Base-by-base conservation (phyloP, 352 stramenopile genomes). In the Globisporangium iwayamae region DNA sequence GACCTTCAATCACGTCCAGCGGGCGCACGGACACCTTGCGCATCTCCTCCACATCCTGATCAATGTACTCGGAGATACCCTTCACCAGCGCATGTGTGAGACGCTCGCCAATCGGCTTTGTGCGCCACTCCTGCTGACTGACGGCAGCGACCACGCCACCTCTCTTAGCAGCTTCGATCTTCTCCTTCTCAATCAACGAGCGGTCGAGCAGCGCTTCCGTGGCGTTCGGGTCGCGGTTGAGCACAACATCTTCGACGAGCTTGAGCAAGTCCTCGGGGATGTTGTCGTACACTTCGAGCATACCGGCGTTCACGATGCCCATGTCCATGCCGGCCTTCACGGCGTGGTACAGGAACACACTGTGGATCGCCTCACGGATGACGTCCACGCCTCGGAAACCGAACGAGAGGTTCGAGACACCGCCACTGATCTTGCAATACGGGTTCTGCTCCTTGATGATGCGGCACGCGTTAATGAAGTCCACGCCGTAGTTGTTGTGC, bases 301-400 rank as follows among this genome's bases (percentile, higher is more conserved):
- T 90, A 43, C 89, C 81, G 8, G 96, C 89, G 75, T 99, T 99
- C 46, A 99, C 97, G 74, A 99, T 99, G 67, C 97, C 97, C 79
- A 99, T 98, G 78, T 99, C 97, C 97, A 99, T 99, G 36, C 97
- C 97, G 60, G 94, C 94, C 41, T 98, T 71, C 56, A 98, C 95
- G 2, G 94, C 95, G 74, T 99, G 87, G 57, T 98, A 96, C 38
- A 99, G 74, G 65, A 99, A 99, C 13, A 98, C 94, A 70, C 91
- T 91, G 73, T 98, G 93, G 56, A 98, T 98, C 0, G 91, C 96
- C 72, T 99, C 96, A 61, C 97, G 93, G 73, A 99, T 98, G 65
- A 98, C 96, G 63, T 98, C 98, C n/a, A 98, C 96, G 59, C 96
- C 96, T 70, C 96, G 89, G 74, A 99, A 99, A 39, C 96, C 96